Evolutionary conservation across 306 rosid species (phyloP).

Genomic region (Notholithocarpus densiflorus): DNA sequence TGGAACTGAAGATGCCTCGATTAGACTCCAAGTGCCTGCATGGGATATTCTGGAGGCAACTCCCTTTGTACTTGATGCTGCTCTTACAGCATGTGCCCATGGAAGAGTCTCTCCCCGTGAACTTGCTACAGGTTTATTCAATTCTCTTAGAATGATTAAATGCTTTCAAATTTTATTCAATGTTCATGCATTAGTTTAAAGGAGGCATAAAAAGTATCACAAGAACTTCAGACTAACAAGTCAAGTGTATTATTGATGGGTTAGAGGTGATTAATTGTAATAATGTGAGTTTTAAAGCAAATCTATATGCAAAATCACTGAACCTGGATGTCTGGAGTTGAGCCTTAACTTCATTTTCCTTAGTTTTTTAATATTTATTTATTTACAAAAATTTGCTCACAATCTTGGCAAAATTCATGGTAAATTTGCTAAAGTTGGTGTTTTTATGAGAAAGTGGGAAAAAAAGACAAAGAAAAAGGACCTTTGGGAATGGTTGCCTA

Average conservation of each 20-base stretch:
- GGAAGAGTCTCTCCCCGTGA: constrained; percentile 84
- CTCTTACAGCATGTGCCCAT: constrained; percentile 86
- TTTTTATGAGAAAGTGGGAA: background rate
- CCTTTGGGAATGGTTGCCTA: background rate
- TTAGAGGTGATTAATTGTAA: background rate
- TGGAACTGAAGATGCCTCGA: constrained; percentile 52
- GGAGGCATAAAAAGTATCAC: background rate
- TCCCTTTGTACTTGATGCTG: constrained; percentile 92
- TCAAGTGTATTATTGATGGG: background rate
- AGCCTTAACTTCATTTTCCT: background rate
- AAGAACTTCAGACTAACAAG: background rate
- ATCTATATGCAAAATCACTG: background rate
- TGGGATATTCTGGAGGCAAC: constrained; percentile 95
- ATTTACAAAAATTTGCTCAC: background rate
- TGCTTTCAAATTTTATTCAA: background rate
- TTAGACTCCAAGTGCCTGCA: constrained; percentile 82
- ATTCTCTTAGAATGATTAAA: constrained; percentile 8
- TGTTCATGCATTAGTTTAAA: background rate
- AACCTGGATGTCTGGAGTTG: background rate
- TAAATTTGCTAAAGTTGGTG: background rate
- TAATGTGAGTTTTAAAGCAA: background rate
- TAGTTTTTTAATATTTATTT: background rate
- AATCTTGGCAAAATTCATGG: background rate
- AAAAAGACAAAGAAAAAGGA: background rate
- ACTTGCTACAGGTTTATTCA: constrained; percentile 72